These are phyloP conservation scores for Cercophora newfieldiana DNA, from an alignment of 495 filamentous ascomycete genomes.

Conservation along the genomic window DNA sequence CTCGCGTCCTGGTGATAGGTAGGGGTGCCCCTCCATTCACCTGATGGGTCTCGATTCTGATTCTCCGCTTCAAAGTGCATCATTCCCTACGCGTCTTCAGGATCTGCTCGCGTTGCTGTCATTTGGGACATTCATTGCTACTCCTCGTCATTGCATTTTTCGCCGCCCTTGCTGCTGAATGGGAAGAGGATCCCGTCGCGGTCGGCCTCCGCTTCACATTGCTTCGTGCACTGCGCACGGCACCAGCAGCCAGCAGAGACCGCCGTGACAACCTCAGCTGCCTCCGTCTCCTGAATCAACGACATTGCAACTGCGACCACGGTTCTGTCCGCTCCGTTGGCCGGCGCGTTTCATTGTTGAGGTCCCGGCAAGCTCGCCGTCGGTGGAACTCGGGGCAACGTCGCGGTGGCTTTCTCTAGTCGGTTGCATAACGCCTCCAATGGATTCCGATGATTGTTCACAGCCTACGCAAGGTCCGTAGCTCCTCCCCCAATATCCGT, in stretches of 20 bases:
- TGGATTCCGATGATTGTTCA: conserved; percentile 28
- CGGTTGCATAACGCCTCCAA: conserved; percentile 9
- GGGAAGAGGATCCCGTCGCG: neutral
- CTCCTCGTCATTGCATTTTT: neutral
- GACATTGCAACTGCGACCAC: neutral
- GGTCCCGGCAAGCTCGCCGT: neutral
- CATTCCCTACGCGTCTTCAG: neutral
- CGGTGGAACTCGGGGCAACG: neutral
- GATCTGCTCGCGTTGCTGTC: neutral
- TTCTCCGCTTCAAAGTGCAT: neutral
- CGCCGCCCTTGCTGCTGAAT: neutral
- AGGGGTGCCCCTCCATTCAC: neutral
- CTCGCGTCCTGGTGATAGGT: conserved; percentile 17
- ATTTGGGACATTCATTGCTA: neutral
- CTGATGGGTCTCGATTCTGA: neutral
- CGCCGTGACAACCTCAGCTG: neutral
- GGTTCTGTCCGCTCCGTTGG: neutral
- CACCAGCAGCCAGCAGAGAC: neutral
- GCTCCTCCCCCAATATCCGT: neutral
- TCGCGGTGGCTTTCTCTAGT: neutral
- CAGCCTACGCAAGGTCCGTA: conserved; percentile 33
- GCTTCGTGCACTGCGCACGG: neutral
- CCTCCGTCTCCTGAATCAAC: neutral
- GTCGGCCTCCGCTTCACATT: neutral
- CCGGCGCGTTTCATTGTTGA: neutral